phyloP scores from a whole-genome alignment of 176 grass and related monocot species.

The Miscanthus lutarioriparius region DNA sequence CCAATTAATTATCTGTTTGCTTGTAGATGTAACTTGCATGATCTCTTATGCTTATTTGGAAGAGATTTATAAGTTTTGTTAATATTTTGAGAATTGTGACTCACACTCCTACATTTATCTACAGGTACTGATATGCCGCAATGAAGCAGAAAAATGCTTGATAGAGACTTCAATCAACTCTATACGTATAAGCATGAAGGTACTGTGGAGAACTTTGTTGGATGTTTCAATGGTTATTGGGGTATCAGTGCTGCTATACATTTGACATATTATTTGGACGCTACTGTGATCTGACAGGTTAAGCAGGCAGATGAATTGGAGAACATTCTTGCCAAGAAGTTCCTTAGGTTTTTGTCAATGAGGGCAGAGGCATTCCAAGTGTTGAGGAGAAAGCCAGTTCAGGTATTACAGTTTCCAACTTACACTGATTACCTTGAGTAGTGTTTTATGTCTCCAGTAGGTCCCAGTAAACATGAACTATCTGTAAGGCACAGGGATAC shows the following conservation, averaged over 20 bases:
- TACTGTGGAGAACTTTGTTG: background rate
- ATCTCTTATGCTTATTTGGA: background rate
- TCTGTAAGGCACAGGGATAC: background rate
- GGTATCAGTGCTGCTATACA: background rate
- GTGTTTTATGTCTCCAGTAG: background rate
- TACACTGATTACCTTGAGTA: background rate
- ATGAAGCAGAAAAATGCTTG: constrained; percentile 96
- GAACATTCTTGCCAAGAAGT: constrained; percentile 97
- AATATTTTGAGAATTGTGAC: constrained; percentile 5
- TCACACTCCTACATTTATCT: background rate
- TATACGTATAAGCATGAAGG: constrained; percentile 97
- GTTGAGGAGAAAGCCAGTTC: constrained; percentile 92
- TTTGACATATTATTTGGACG: background rate
- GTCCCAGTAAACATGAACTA: background rate
- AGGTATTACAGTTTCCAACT: constrained; percentile 51
- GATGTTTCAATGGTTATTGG: background rate
- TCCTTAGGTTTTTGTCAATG: constrained; percentile 96
- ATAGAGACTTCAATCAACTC: constrained; percentile 97
- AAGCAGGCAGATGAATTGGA: constrained; percentile 98
- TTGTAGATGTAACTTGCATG: background rate
- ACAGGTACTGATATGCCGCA: constrained; percentile 92
- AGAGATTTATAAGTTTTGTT: background rate
- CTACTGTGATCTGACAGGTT: constrained; percentile 50
- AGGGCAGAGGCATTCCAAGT: constrained; percentile 97
- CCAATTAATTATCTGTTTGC: background rate